A percentile compares a stretch with the other conserved stretches of the same genome.
These are phyloP conservation scores for Yarrowia galli DNA, from an alignment of 1,139 yeast species.

Conservation along the genomic window DNA sequence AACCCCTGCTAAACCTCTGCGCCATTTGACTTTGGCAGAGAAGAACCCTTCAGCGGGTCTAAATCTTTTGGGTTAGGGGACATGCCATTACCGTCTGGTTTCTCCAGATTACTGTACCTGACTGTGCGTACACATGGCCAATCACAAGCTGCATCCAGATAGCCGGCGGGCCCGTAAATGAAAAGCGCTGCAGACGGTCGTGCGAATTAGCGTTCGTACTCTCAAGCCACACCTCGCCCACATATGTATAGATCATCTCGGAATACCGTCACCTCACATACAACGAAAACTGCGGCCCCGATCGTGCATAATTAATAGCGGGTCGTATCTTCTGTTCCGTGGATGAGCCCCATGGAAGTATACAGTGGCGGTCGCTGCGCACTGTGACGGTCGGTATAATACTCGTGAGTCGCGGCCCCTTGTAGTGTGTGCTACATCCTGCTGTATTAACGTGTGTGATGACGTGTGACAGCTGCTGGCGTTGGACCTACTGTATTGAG, in stretches of 20 bases:
- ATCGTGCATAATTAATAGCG: background rate
- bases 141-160: background rate
- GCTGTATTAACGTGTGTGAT: background rate
- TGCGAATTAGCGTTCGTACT: background rate
- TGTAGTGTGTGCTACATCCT: no score
- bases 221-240: slow-evolving; percentile 1
- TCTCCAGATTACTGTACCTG: slow-evolving; percentile 23
- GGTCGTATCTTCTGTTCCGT: background rate
- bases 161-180: slow-evolving; percentile 1
- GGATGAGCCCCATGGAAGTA: background rate
- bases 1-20: slow-evolving; percentile 11
- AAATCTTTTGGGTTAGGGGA: slow-evolving; percentile 22
- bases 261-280: background rate
- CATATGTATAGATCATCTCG: background rate
- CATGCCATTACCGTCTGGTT: background rate
- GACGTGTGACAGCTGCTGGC: slow-evolving; percentile 20
- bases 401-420: no score
- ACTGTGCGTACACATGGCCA: slow-evolving; percentile 1
- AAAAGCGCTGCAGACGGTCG: background rate
- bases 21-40: background rate
- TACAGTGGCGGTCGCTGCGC: background rate
- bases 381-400: background rate
- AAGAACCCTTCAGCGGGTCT: slow-evolving; percentile 14
- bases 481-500: background rate
- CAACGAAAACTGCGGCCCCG: background rate